A percentile compares a stretch with the other conserved stretches of the same genome.
phyloP scores from a whole-genome alignment of 1,284 basidiomycete genomes.

The Rhodotorula mucilaginosa region DNA sequence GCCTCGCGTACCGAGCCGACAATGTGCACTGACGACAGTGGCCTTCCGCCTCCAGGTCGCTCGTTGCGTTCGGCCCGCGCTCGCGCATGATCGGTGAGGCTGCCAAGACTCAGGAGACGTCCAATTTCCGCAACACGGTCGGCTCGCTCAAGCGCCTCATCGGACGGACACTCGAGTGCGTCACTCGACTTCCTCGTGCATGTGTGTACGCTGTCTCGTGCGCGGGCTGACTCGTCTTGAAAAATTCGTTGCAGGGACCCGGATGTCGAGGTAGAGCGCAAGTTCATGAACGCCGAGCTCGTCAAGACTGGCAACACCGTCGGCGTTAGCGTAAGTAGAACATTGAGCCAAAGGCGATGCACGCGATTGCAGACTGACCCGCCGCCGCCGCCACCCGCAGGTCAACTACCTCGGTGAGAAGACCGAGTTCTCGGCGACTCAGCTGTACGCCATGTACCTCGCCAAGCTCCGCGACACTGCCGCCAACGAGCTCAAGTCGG shows the following conservation, averaged over 20 bases:
- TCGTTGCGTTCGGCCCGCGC: slow-evolving; percentile 85
- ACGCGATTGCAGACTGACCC: neutral
- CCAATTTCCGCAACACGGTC: slow-evolving; percentile 93
- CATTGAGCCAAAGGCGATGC: neutral
- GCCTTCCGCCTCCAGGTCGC: slow-evolving; percentile 60
- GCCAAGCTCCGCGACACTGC: slow-evolving; percentile 84
- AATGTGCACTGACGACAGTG: too few relatives aligned
- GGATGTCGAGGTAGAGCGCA: slow-evolving; percentile 68
- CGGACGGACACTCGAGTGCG: slow-evolving; percentile 62
- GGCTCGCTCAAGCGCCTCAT: slow-evolving; percentile 84
- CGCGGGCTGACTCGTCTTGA: neutral
- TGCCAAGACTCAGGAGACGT: slow-evolving; percentile 95
- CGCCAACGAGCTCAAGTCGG: slow-evolving; percentile 73
- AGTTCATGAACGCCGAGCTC: slow-evolving; percentile 79
- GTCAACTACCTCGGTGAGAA: slow-evolving; percentile 82
- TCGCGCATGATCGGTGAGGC: slow-evolving; percentile 85
- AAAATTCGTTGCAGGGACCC: slow-evolving; percentile 26
- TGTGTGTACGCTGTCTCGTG: neutral
- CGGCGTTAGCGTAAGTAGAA: slow-evolving; percentile 68
- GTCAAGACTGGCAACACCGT: slow-evolving; percentile 77
- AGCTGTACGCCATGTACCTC: slow-evolving; percentile 81
- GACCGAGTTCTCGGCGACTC: slow-evolving; percentile 73
- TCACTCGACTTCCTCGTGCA: neutral
- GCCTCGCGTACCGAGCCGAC: too few relatives aligned
- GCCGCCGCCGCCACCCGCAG: slow-evolving; percentile 51